Percentiles rank a stretch among this genome's conserved stretches.
These are phyloP conservation scores for Pythium scleroteichum DNA, from an alignment of 352 stramenopile genomes.

Conservation along the genomic window DNA sequence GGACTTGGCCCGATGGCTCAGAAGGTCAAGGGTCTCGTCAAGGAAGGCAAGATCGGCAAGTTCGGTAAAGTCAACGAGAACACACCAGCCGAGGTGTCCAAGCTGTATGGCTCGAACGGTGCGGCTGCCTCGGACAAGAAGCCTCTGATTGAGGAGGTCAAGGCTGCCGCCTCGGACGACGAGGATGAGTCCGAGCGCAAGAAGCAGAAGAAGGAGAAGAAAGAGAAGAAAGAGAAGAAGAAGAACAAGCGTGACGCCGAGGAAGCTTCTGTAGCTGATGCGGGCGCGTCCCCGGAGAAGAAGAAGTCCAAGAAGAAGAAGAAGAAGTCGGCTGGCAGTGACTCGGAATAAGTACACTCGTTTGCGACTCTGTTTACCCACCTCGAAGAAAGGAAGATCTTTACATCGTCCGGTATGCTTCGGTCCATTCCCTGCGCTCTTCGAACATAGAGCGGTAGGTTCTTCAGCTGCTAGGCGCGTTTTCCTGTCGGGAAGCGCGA, in stretches of 20 bases:
- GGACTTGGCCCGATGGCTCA: slow-evolving; percentile 98
- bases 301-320: slow-evolving; percentile 92
- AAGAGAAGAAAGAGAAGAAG: slow-evolving; percentile 79
- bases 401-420: slow-evolving; percentile 10
- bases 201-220: slow-evolving; percentile 68
- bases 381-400: slow-evolving; percentile 8
- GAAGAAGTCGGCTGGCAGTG: slow-evolving; percentile 69
- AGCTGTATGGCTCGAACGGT: slow-evolving; percentile 67
- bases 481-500: slow-evolving; percentile 1
- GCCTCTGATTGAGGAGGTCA: slow-evolving; percentile 64
- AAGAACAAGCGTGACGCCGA: slow-evolving; percentile 78
- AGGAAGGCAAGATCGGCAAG: slow-evolving; percentile 91
- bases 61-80: slow-evolving; percentile 89
- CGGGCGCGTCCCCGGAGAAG: slow-evolving; percentile 75
- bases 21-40: slow-evolving; percentile 99
- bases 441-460: not conserved
- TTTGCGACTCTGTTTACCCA: not conserved
- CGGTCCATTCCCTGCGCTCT: slow-evolving; percentile 1
- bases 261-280: slow-evolving; percentile 40
- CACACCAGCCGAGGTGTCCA: slow-evolving; percentile 76
- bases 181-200: slow-evolving; percentile 47
- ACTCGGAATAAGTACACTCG: slow-evolving; percentile 58
- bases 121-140: slow-evolving; percentile 37
- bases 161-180: slow-evolving; percentile 27
- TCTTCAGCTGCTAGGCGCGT: slow-evolving; percentile 13